Evolutionary conservation across 2,329 filamentous ascomycete species (phyloP).

Genomic region (Paramyrothecium sp.): DNA sequence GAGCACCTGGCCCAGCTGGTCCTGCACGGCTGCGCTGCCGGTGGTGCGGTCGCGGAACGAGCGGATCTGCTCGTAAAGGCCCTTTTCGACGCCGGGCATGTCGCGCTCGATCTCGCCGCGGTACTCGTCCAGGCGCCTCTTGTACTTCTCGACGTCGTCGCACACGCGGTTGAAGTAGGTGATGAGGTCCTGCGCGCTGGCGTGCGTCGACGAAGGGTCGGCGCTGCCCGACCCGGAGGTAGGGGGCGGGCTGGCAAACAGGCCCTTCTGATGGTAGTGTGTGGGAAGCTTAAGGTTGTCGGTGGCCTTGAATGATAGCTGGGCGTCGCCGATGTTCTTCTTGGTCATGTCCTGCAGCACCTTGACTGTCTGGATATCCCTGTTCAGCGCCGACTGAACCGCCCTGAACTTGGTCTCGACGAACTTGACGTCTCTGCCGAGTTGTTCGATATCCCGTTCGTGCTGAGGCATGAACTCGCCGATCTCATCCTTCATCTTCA

Average conservation of each 20-base stretch:
- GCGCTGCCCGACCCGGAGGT: slow-evolving; percentile 23
- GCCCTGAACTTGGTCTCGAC: slow-evolving; percentile 47
- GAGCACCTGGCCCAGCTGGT: slow-evolving; percentile 36
- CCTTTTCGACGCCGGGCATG: slow-evolving; percentile 46
- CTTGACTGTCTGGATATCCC: slow-evolving; percentile 62
- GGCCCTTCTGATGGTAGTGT: slow-evolving; percentile 49
- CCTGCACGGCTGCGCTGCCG: slow-evolving; percentile 27
- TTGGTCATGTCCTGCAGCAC: slow-evolving; percentile 59
- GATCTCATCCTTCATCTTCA: slow-evolving; percentile 74
- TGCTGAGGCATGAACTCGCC: slow-evolving; percentile 64
- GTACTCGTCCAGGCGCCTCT: slow-evolving; percentile 41
- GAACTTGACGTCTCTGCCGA: slow-evolving; percentile 46
- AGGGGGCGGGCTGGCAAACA: slow-evolving; percentile 34
- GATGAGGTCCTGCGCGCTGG: slow-evolving; percentile 40
- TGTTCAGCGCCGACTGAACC: slow-evolving; percentile 42
- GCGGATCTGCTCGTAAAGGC: slow-evolving; percentile 42
- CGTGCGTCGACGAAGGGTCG: slow-evolving; percentile 32
- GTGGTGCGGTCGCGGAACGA: slow-evolving; percentile 31
- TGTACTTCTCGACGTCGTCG: slow-evolving; percentile 41
- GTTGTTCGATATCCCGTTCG: slow-evolving; percentile 44
- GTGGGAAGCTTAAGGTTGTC: slow-evolving; percentile 71
- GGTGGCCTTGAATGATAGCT: slow-evolving; percentile 69
- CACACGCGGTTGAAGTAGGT: slow-evolving; percentile 44
- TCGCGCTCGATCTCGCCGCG: slow-evolving; percentile 45
- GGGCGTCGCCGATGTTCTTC: slow-evolving; percentile 67